Evolutionary conservation across 805 yeast species (phyloP), one percentile per base, ranked within the genome.

Genomic region (Naumovozyma castellii): DNA sequence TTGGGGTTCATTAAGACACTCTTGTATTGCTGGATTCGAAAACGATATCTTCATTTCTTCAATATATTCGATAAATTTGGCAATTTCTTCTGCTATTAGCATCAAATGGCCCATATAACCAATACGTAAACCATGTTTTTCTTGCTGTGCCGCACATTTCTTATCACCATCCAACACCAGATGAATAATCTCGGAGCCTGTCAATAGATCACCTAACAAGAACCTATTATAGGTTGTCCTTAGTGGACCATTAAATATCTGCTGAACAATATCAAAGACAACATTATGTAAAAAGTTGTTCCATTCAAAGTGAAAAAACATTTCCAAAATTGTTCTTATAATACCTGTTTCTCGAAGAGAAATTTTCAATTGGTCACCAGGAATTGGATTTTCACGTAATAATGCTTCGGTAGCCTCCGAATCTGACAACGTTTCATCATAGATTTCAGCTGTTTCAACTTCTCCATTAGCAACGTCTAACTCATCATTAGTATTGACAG

Each of bases 61-160:
- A 37, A 71, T 67, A 20, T 75, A 68, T 8, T 68, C 65, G 2
- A 68, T 64, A 57, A 92, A 92, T 61, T 90, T 90, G 37, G 90
- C 96, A 34, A 90, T 94, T 60, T 90, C 98, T 58, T 92, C 97
- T 36, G 95, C 88, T 40, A 92, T 85, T 27, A 90, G 67, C 3
- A 94, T 87, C 44, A 90, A 64, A 59, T 90, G 97, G 18, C 98
- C 98, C 86, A 88, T 87, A 60, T 90, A 92, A 0, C 97, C 98
- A 17, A 90, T 75, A 41, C 96, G 68, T 13, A 85, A 73, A 14
- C 77, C 78, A 3, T 71, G 71, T 36, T 63, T 64, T 46, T 69
- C 72, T 57, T 85, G 86, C 47, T 77, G 71, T 41, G 73, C 74
- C 20, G 68, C 65, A 48, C 84, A 80, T 36, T 66, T 65, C 35